Evolutionary conservation across 1,284 basidiomycete genomes (phyloP), one percentile per base, ranked within the genome.

Genomic region (Marasmius sp.): DNA sequence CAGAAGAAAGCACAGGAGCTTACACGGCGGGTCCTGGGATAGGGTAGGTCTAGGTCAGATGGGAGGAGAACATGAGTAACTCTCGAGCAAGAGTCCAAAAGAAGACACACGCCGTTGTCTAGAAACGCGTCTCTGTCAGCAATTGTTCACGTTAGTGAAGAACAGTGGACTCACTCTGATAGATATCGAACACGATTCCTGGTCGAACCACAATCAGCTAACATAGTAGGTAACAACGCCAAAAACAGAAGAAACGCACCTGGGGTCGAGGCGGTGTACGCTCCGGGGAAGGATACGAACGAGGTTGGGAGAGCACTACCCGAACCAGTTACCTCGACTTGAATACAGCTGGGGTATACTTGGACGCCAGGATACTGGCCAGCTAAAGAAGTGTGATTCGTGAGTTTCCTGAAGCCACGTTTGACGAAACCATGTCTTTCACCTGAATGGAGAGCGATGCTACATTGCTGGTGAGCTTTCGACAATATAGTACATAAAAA

Each of bases 211-310:
- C 9, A n/a, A n/a, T n/a, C n/a, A n/a, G 39, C 12, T 18, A 39
- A 39, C 3, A 27, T 6, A 12, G 7, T 11, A 2, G 1, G 43
- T 47, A 10, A 27, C 5, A 5, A 27, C 27, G 27, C 43, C n/a
- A 7, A 34, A 10, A n/a, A 27, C 55, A 16, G 36, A 41, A 41
- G n/a, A 18, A 34, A 27, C 48, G 74, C 71, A 64, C 79, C 83
- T 39, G 79, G 81, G 14, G 81, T 84, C 18, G 61, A 70, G 1
- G 75, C 66, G 8, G 78, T 81, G 67, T 85, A 85, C 3, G 83
- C 82, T 34, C 77, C 78, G 38, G 83, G 83, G 77, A 85, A 84
- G 4, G 82, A 77, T 9, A 85, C 83, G 37, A 85, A 77, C 0
- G 78, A 76, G 1, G 78, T 79, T 4, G 82, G 83, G 14, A 80